Conservation (phyloP, 2,329 filamentous ascomycete species). For the Ophidiomyces ophidiicola region DNA sequence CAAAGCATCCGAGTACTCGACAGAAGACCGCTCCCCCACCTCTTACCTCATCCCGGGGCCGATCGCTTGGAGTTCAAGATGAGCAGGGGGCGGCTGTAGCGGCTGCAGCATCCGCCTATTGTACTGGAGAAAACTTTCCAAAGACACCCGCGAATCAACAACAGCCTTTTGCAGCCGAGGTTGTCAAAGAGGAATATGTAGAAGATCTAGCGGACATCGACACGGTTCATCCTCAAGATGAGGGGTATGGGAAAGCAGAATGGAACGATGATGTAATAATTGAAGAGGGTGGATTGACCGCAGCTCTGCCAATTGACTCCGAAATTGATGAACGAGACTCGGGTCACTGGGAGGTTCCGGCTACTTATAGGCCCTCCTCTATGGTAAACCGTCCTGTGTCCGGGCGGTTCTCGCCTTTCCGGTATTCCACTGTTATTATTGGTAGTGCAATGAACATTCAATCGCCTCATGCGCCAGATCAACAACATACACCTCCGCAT, state of each 20-base stretch:
- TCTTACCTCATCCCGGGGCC: conserved; percentile 2
- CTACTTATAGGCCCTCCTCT: background rate
- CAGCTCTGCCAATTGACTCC: background rate
- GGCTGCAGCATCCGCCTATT: conserved; percentile 14
- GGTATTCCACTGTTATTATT: conserved; percentile 2
- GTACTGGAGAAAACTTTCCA: conserved; percentile 3
- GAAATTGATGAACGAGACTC: background rate
- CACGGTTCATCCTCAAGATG: background rate
- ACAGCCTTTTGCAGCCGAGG: background rate
- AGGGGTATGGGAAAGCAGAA: background rate
- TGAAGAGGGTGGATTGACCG: conserved; percentile 1
- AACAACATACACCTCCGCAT: background rate
- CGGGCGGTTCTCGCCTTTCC: conserved; percentile 3
- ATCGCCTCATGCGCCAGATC: background rate
- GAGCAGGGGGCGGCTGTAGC: conserved; percentile 10
- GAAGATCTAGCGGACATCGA: background rate
- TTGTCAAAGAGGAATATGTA: background rate
- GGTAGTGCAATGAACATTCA: conserved; percentile 5
- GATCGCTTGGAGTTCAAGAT: conserved; percentile 8
- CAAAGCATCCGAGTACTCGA: background rate
- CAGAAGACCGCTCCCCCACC: background rate
- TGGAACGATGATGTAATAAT: conserved; percentile 8
- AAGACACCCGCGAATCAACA: background rate
- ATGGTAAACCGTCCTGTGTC: background rate
- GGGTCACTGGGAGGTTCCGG: background rate